phyloP scores from a whole-genome alignment of 2,329 filamentous ascomycete genomes.

The Calonectria hawksworthii region DNA sequence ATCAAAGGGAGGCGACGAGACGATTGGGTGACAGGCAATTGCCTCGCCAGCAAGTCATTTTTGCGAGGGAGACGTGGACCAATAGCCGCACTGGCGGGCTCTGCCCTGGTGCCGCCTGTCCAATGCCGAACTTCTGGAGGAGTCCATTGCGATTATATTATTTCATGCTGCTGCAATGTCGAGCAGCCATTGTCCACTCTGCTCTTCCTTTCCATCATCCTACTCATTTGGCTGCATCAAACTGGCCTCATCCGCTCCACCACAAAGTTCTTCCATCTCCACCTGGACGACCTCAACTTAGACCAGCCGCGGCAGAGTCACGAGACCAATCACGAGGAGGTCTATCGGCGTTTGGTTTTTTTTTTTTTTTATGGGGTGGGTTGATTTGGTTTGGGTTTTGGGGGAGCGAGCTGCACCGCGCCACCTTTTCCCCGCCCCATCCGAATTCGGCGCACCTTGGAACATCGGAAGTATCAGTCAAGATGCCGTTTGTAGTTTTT shows the following conservation, averaged over 20 bases:
- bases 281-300: neutral
- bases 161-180: neutral
- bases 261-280: neutral
- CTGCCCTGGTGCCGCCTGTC: neutral
- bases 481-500: neutral
- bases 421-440: neutral
- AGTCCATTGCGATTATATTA: neutral
- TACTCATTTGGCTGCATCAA: neutral
- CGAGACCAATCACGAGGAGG: constrained; percentile 20
- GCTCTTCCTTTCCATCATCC: too few species aligned
- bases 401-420: neutral
- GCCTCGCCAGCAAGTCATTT: constrained; percentile 3
- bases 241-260: neutral
- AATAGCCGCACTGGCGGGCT: constrained; percentile 23
- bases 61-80: constrained; percentile 13
- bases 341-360: neutral
- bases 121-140: neutral
- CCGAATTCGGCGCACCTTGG: neutral
- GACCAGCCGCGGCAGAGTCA: constrained; percentile 10
- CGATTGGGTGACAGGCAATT: neutral
- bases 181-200: neutral
- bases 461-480: neutral
- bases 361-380: neutral
- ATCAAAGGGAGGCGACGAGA: neutral
- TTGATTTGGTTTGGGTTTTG: neutral